A percentile compares a stretch with the other conserved stretches of the same genome.
phyloP scores from a whole-genome alignment of 352 stramenopile genomes.

The Phytophthora sansomeana region DNA sequence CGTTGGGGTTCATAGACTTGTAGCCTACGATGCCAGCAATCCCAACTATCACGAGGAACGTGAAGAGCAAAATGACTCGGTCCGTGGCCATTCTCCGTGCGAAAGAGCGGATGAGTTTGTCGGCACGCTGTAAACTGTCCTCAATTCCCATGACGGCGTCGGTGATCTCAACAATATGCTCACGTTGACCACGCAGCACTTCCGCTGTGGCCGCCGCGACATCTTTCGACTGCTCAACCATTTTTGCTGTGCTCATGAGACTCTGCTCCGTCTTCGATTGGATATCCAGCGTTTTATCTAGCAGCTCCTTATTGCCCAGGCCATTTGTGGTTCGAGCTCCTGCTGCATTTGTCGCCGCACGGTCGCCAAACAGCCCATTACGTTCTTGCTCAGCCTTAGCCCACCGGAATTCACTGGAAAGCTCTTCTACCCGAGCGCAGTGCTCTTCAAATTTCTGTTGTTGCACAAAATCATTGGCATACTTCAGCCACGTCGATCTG shows the following conservation, averaged over 20 bases:
- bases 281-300: slow-evolving; percentile 79
- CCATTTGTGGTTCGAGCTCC: slow-evolving; percentile 30
- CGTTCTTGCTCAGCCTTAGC: slow-evolving; percentile 82
- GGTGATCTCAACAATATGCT: slow-evolving; percentile 90
- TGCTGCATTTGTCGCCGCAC: slow-evolving; percentile 33
- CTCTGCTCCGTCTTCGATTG: slow-evolving; percentile 89
- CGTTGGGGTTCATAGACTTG: slow-evolving; percentile 77
- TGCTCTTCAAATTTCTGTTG: slow-evolving; percentile 88
- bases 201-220: slow-evolving; percentile 83
- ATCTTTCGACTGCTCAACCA: slow-evolving; percentile 88
- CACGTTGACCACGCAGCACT: slow-evolving; percentile 77
- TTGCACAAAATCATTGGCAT: not conserved
- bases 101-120: slow-evolving; percentile 86
- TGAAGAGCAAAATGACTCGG: slow-evolving; percentile 81
- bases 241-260: slow-evolving; percentile 86
- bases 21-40: slow-evolving; percentile 88
- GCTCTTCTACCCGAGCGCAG: slow-evolving; percentile 78
- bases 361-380: slow-evolving; percentile 78
- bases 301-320: slow-evolving; percentile 72
- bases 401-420: slow-evolving; percentile 83
- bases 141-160: slow-evolving; percentile 91
- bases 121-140: slow-evolving; percentile 76
- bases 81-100: slow-evolving; percentile 85
- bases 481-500: not conserved
- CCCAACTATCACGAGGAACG: slow-evolving; percentile 80